These are phyloP conservation scores for Argentina anserina DNA, from an alignment of 306 rosid species.

Conservation along the genomic window DNA sequence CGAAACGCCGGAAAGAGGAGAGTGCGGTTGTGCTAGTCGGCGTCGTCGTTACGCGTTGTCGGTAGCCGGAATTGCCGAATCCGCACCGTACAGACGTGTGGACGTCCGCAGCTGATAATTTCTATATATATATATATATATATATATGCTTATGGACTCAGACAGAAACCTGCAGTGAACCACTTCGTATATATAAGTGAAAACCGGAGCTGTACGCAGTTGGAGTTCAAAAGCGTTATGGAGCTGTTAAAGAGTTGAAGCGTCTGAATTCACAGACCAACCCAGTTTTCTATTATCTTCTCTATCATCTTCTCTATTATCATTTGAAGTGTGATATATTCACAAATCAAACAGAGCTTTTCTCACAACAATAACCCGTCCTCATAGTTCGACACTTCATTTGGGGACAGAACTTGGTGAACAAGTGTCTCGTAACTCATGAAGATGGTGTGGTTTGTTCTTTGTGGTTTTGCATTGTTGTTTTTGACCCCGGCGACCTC, in stretches of 20 bases:
- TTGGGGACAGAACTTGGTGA: neutral
- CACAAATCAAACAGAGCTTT: neutral
- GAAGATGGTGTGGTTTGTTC: neutral
- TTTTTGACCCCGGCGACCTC: conserved; percentile 11
- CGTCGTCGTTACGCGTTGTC: no score
- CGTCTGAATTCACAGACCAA: neutral
- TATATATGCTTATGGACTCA: no score
- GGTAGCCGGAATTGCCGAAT: no score
- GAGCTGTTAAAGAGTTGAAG: neutral
- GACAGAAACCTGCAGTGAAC: neutral
- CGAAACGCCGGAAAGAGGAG: no score
- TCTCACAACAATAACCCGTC: neutral
- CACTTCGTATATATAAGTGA: neutral
- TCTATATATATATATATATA: no score
- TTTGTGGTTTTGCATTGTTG: conserved; percentile 26
- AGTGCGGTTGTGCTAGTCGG: no score
- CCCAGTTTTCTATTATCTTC: neutral
- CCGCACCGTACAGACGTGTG: no score
- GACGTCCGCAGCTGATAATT: no score
- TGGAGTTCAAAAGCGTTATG: neutral
- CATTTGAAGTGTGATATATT: no score
- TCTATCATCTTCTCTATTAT: neutral
- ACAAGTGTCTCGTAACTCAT: neutral
- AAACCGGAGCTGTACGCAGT: neutral
- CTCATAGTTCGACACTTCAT: neutral